Evolutionary conservation across 1,284 basidiomycete species (phyloP), one percentile per base, ranked within the genome.

Genomic region (Amylostereum areolatum): DNA sequence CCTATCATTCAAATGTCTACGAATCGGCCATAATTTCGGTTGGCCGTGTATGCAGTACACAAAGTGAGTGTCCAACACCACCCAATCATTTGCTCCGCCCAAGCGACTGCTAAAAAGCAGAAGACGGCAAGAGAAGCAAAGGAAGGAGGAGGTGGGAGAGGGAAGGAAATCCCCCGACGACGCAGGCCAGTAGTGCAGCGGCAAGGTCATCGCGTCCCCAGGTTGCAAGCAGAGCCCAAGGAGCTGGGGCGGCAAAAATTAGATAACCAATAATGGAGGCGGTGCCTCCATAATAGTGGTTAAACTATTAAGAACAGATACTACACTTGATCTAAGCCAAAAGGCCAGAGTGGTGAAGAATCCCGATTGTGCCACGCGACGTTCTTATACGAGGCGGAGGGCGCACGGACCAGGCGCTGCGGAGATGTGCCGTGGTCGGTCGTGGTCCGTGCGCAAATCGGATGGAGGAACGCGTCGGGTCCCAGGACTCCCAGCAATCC

Each of bases 321-420:
- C 89, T 90, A 91, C 88, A 91, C 88, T 90, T 91, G 87, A 89
- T 89, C 88, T 88, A 92, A 89, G 85, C 88, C 88, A 88, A 89
- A 87, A 85, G 89, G 88, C 83, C 89, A 90, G 83, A 91, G 85
- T 85, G 84, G 83, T 85, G 72, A 78, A 57, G 75, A 72, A 55
- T 47, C n/a, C 8, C 3, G 25, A 2, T 1, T 34, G 12, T 8
- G 3, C 24, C n/a, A 11, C 0, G 33, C 8, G 11, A 4, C 3
- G 25, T 3, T 51, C 45, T 18, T 55, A 55, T 55, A 55, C 11
- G 3, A 0, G 1, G 11, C 28, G 0, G 44, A 4, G 11, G 3
- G 48, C 52, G 53, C 53, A 54, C 52, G 52, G 52, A 54, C 52
- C 52, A 54, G 18, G 18, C 18, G 18, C 18, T 18, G 18, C 18